A percentile compares a stretch with the other conserved stretches of the same genome.
These are phyloP conservation scores for Fusarium decemcellulare DNA, from an alignment of 2,329 filamentous ascomycete genomes.

Conservation along the genomic window DNA sequence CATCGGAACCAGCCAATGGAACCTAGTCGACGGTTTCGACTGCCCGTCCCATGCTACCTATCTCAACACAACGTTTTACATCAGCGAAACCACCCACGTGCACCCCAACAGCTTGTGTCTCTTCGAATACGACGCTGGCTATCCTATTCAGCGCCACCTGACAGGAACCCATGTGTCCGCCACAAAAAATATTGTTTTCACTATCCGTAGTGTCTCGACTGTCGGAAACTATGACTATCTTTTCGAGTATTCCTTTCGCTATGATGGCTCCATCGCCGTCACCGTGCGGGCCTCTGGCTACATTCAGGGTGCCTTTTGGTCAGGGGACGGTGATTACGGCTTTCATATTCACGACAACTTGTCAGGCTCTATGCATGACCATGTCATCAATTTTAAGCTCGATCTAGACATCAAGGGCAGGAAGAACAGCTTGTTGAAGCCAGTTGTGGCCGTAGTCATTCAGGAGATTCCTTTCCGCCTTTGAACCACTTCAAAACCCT, in stretches of 20 bases:
- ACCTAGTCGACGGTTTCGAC: conserved; percentile 64
- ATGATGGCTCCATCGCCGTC: conserved; percentile 66
- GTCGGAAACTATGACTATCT: conserved; percentile 70
- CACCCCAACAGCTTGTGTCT: conserved; percentile 68
- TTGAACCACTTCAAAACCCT: too few relatives aligned
- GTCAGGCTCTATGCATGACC: conserved; percentile 67
- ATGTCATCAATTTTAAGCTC: conserved; percentile 69
- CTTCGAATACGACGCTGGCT: conserved; percentile 66
- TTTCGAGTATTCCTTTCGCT: conserved; percentile 65
- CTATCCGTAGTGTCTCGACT: conserved; percentile 62
- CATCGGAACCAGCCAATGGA: conserved; percentile 61
- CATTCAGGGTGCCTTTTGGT: conserved; percentile 65
- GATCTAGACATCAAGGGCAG: conserved; percentile 67
- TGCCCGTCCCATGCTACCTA: conserved; percentile 66
- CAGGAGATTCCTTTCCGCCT: too few relatives aligned
- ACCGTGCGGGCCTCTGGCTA: conserved; percentile 68
- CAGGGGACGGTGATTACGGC: conserved; percentile 63
- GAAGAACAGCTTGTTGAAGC: conserved; percentile 59
- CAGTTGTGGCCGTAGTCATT: too few relatives aligned
- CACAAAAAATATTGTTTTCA: conserved; percentile 63
- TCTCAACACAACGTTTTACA: conserved; percentile 62
- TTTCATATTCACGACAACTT: conserved; percentile 64
- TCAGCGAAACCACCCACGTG: conserved; percentile 58
- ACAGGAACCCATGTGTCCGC: conserved; percentile 57
- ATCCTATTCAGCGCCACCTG: conserved; percentile 65